Conservation (phyloP, 495 filamentous ascomycete genomes). For the Xylaria cubensis region DNA sequence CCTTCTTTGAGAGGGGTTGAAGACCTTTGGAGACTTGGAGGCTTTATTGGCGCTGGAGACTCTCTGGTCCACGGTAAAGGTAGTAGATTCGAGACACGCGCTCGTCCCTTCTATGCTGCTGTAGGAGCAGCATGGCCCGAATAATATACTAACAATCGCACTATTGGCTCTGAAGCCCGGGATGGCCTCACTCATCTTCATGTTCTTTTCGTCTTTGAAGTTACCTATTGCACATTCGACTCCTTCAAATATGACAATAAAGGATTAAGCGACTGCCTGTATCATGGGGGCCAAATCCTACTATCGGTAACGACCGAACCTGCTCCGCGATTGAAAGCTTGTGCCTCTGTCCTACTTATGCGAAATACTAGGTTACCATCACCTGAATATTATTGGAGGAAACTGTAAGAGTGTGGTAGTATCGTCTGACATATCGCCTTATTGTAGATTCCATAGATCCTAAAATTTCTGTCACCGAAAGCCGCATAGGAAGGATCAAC, state of each 20-base stretch:
- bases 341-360: too few relatives aligned
- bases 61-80: conserved; percentile 46
- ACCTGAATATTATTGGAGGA: too few relatives aligned
- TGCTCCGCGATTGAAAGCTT: too few relatives aligned
- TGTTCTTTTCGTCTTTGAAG: background rate
- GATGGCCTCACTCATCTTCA: background rate
- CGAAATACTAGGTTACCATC: too few relatives aligned
- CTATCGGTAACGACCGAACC: too few relatives aligned
- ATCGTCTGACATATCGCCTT: background rate
- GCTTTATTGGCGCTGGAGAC: conserved; percentile 28
- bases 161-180: background rate
- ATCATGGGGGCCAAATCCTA: too few relatives aligned
- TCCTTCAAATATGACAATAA: too few relatives aligned
- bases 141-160: background rate
- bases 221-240: background rate
- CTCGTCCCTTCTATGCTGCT: background rate
- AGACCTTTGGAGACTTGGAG: conserved; percentile 17
- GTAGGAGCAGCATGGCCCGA: background rate
- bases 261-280: too few relatives aligned
- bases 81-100: conserved; percentile 49
- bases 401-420: background rate
- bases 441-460: too few relatives aligned
- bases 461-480: background rate
- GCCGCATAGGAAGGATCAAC: background rate
- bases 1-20: conserved; percentile 20